phyloP scores from a whole-genome alignment of 768 basidiomycete genomes.

The Boletus tomentosulus region DNA sequence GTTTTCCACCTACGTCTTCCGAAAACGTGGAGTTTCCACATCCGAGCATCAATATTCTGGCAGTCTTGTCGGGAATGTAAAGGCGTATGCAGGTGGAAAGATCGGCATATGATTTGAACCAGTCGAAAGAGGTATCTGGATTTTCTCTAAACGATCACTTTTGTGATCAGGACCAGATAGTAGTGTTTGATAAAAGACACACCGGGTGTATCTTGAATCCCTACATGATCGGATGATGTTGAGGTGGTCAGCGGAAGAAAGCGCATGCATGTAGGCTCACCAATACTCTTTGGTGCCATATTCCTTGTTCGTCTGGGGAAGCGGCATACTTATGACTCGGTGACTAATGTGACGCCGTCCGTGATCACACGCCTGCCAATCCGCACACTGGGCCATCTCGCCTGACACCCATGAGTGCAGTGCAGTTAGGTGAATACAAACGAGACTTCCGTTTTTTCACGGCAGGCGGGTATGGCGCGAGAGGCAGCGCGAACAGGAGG shows the following conservation, averaged over 20 bases:
- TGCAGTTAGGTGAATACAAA: too few relatives aligned
- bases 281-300: conserved; percentile 69
- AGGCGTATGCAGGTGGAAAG: conserved; percentile 57
- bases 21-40: conserved; percentile 83
- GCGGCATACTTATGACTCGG: conserved; percentile 19
- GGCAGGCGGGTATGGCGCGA: too few relatives aligned
- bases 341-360: conserved; percentile 1
- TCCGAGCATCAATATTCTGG: conserved; percentile 73
- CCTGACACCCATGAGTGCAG: too few relatives aligned
- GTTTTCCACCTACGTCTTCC: conserved; percentile 50
- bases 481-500: too few relatives aligned
- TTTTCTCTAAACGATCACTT: conserved; percentile 43
- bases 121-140: conserved; percentile 65
- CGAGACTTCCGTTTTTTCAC: too few relatives aligned
- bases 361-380: conserved; percentile 12
- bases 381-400: too few relatives aligned
- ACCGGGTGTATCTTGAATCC: conserved; percentile 71
- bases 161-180: not conserved
- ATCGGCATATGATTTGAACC: conserved; percentile 82
- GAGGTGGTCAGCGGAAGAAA: not conserved
- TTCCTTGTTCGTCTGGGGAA: conserved; percentile 64
- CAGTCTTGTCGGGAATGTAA: conserved; percentile 56
- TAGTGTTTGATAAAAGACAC: conserved; percentile 19
- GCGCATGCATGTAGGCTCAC: conserved; percentile 33
- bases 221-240: conserved; percentile 33